Evolutionary conservation across 106 monocot species (phyloP), one percentile per base, ranked within the genome.

Genomic region (Iris macrosiphon): DNA sequence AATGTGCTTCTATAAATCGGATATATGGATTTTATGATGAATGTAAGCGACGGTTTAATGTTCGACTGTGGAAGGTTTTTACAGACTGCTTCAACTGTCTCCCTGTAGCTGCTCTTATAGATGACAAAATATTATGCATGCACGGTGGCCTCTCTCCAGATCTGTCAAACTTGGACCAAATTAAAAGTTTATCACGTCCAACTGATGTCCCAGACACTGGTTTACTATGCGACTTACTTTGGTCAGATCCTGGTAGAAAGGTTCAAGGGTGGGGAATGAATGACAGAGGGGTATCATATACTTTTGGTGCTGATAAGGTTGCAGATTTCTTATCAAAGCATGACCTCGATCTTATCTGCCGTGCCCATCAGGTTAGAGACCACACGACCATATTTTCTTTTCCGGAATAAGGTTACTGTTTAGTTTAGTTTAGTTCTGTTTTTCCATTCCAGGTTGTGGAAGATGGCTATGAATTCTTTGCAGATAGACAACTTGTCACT

Each of bases 21-120:
- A 76, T 76, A 42, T 76, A 76, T 65, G 76, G 76, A 22, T 76
- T 76, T 57, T 76, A 76, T 60, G 76, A 76, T 59, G 76, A 76
- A 70, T 76, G 76, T 23, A 76, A 76, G 34, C 69, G 76, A 21
- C 69, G 76, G 19, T 76, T 76, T 37, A 76, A 76, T 60, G 76
- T 76, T 13, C 64, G 76, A 18, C 64, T 76, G 23, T 76, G 76
- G 76, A 76, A 64, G 50, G 54, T 70, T 18, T 76, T 76, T 62
- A 76, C 76, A 29, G 76, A 76, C 21, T 69, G 69, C 49, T 76
- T 76, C 27, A 76, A 76, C 52, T 76, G 76, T 38, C 59, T 76
- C 4, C 76, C 76, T 34, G 76, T 76, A 40, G 76, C 76, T 60
- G 76, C 76, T 52, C 76, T 69, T 37, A 70, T 76, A 39, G 76